phyloP scores from a whole-genome alignment of 2,329 filamentous ascomycete genomes.

The Cyphellophora attinorum region DNA sequence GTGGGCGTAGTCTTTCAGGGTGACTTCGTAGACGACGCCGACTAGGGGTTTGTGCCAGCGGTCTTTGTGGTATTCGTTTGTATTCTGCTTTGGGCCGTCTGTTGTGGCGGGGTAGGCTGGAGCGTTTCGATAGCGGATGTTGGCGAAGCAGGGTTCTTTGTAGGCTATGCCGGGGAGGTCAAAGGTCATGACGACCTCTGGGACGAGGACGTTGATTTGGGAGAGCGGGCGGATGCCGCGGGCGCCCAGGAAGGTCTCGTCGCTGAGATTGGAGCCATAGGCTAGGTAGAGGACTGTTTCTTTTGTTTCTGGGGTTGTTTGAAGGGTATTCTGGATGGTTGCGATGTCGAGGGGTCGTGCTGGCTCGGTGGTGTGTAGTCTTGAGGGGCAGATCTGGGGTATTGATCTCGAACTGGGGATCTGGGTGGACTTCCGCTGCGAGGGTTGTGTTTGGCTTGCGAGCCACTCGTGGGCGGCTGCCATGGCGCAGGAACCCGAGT shows the following conservation, averaged over 20 bases:
- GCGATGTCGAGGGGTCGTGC: neutral
- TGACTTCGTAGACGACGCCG: conserved; percentile 94
- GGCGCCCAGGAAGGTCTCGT: conserved; percentile 66
- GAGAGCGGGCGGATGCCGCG: conserved; percentile 76
- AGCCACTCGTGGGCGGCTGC: neutral
- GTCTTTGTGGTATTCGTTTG: conserved; percentile 44
- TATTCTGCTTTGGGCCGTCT: conserved; percentile 12
- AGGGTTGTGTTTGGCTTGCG: neutral
- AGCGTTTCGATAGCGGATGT: conserved; percentile 49
- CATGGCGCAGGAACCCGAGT: neutral
- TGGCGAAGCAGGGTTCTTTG: conserved; percentile 83
- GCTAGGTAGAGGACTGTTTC: conserved; percentile 68
- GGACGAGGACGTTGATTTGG: conserved; percentile 71
- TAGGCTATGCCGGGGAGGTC: conserved; percentile 81
- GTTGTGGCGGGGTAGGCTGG: conserved; percentile 6
- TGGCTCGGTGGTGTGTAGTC: neutral
- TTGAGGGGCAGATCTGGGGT: neutral
- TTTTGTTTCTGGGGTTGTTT: neutral
- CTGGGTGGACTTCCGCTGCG: neutral
- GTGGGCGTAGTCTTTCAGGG: conserved; percentile 65
- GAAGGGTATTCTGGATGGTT: neutral
- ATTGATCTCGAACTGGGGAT: neutral
- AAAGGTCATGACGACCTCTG: conserved; percentile 69
- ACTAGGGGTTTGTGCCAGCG: conserved; percentile 74
- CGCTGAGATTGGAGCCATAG: conserved; percentile 82